phyloP scores from a whole-genome alignment of 768 basidiomycete genomes.

The Agaricus sinodeliciosus region DNA sequence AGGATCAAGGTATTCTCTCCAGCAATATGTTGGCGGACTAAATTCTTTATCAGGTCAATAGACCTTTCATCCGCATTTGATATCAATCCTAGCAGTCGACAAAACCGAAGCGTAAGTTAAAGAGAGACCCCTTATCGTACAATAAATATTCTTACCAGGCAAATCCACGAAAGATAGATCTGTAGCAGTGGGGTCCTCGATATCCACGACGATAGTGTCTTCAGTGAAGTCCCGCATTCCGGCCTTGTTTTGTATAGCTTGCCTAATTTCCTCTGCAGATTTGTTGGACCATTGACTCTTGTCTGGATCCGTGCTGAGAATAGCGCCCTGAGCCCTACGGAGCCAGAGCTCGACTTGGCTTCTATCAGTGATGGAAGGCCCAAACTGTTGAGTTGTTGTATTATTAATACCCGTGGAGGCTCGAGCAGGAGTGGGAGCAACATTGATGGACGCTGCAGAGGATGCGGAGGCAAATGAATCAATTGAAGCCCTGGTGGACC shows the following conservation, averaged over 20 bases:
- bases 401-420: too few species aligned
- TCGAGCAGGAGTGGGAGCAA: too few species aligned
- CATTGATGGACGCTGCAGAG: too few species aligned
- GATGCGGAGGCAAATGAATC: too few species aligned
- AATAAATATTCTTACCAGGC: conserved; percentile 32
- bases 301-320: conserved; percentile 27
- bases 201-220: conserved; percentile 42
- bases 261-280: conserved; percentile 8
- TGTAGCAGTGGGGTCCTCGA: conserved; percentile 36
- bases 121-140: conserved; percentile 12
- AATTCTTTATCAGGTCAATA: conserved; percentile 36
- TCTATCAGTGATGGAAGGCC: conserved; percentile 32
- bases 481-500: too few species aligned
- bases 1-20: conserved; percentile 54
- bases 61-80: conserved; percentile 38
- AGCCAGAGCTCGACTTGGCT: conserved; percentile 43
- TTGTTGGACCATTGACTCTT: conserved; percentile 8
- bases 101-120: conserved; percentile 4
- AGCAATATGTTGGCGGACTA: conserved; percentile 42
- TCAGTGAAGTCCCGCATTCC: conserved; percentile 32
- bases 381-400: conserved; percentile 27
- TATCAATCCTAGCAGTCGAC: conserved; percentile 41
- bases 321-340: conserved; percentile 53
- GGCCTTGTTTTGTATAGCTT: neutral
- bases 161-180: conserved; percentile 50